Evolutionary conservation across 1,139 yeast genomes (phyloP).

Genomic region (Keqinozyma sinolaborantium): DNA sequence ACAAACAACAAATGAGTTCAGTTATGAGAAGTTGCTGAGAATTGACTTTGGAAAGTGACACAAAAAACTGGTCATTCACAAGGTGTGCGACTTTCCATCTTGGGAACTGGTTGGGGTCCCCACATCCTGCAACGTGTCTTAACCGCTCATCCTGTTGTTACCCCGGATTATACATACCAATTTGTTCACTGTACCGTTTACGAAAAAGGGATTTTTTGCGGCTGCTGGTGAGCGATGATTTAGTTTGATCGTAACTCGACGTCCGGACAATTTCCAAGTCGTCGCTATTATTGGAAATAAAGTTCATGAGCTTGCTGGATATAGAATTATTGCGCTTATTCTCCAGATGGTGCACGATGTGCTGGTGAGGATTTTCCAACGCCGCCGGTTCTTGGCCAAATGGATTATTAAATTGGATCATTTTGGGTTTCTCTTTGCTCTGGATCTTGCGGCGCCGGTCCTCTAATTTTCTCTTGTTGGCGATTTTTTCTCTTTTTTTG

Average conservation of each 20-base stretch:
- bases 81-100: too few relatives aligned
- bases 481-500: constrained; percentile 5
- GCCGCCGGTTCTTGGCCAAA: constrained; percentile 4
- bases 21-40: constrained; percentile 1
- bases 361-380: neutral
- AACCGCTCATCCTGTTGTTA: constrained; percentile 1
- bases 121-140: neutral
- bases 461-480: constrained; percentile 6
- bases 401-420: constrained; percentile 10
- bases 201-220: constrained; percentile 13
- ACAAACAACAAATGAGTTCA: constrained; percentile 1
- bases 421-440: constrained; percentile 8
- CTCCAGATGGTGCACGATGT: neutral
- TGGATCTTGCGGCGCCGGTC: constrained; percentile 7
- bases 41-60: constrained; percentile 1
- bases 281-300: constrained; percentile 12
- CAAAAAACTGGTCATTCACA: constrained; percentile 3
- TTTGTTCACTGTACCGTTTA: constrained; percentile 14
- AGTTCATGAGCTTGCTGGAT: constrained; percentile 9
- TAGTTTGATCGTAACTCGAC: constrained; percentile 36
- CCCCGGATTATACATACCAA: constrained; percentile 33
- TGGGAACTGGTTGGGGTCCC: neutral
- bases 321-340: constrained; percentile 13
- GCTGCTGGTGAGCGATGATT: constrained; percentile 28
- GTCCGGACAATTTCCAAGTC: constrained; percentile 11